phyloP scores from a whole-genome alignment of 192 early-diverging fungal genomes.

The Coemansia sp. region DNA sequence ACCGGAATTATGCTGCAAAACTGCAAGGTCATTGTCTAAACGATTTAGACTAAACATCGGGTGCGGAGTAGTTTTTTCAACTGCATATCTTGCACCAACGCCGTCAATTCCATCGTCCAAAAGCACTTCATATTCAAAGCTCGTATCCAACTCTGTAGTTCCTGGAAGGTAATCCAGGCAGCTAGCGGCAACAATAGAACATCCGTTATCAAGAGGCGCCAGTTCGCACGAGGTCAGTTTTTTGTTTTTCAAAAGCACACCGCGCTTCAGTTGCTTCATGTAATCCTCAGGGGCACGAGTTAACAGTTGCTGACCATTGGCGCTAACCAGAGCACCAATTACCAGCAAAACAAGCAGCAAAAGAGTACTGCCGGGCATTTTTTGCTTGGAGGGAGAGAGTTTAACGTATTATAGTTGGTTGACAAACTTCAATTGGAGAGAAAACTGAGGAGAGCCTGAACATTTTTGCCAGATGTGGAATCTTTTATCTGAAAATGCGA shows the following conservation, averaged over 20 bases:
- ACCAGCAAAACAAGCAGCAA: too few relatives aligned
- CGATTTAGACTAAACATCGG: constrained; percentile 3
- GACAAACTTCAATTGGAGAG: too few relatives aligned
- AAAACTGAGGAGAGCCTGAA: too few relatives aligned
- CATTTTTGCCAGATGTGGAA: too few relatives aligned
- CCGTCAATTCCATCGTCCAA: constrained; percentile 1
- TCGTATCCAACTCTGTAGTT: constrained; percentile 1
- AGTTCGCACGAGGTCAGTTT: constrained; percentile 16
- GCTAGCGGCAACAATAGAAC: constrained; percentile 1
- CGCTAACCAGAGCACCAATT: neutral
- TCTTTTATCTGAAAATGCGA: too few relatives aligned
- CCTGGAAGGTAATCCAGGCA: constrained; percentile 7
- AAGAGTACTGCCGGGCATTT: too few relatives aligned
- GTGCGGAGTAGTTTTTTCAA: neutral
- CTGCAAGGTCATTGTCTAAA: constrained; percentile 1
- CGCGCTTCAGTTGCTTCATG: constrained; percentile 2
- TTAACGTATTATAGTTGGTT: too few relatives aligned
- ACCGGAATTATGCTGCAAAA: constrained; percentile 4
- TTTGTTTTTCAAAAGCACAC: constrained; percentile 9
- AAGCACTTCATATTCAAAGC: constrained; percentile 13
- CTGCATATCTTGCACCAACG: neutral
- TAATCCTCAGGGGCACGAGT: neutral
- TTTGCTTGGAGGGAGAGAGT: too few relatives aligned
- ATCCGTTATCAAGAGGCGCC: constrained; percentile 8
- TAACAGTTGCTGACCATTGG: neutral